Conservation (phyloP, 768 basidiomycete species). For the Rhizopogon salebrosus region DNA sequence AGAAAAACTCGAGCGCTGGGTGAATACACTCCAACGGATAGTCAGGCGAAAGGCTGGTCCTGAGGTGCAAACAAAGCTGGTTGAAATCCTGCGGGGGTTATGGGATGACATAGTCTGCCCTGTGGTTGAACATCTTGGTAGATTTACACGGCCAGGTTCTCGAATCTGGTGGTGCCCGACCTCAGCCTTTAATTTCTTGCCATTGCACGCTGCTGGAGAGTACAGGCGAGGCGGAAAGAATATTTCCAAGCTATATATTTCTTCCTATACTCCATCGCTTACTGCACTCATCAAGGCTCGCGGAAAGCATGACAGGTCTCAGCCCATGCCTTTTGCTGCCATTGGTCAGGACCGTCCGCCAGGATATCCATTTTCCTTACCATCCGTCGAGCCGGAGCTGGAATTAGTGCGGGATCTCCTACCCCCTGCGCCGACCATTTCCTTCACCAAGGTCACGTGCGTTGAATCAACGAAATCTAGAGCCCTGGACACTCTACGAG, state of each 20-base stretch:
- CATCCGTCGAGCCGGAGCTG: neutral
- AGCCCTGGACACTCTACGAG: no score
- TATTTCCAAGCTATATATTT: neutral
- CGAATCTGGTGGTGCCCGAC: slow-evolving; percentile 4
- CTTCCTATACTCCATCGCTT: no score
- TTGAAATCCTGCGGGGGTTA: slow-evolving; percentile 2
- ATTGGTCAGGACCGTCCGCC: slow-evolving; percentile 1
- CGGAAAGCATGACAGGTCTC: no score
- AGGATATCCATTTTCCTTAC: neutral
- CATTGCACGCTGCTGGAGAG: slow-evolving; percentile 29
- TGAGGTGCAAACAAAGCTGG: neutral
- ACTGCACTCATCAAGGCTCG: no score
- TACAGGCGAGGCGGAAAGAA: slow-evolving; percentile 7
- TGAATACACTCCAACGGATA: neutral
- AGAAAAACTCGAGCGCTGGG: neutral
- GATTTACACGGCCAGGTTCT: neutral
- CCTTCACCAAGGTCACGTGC: no score
- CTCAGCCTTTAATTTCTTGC: slow-evolving; percentile 20
- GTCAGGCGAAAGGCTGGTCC: neutral
- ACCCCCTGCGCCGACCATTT: no score
- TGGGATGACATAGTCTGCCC: slow-evolving; percentile 10
- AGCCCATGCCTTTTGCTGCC: neutral
- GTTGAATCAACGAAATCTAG: no score
- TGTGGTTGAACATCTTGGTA: no score
- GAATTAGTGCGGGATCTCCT: no score